A percentile compares a stretch with the other conserved stretches of the same genome.
phyloP scores from a whole-genome alignment of 2,329 filamentous ascomycete genomes.

The Furcasterigmium sp. region DNA sequence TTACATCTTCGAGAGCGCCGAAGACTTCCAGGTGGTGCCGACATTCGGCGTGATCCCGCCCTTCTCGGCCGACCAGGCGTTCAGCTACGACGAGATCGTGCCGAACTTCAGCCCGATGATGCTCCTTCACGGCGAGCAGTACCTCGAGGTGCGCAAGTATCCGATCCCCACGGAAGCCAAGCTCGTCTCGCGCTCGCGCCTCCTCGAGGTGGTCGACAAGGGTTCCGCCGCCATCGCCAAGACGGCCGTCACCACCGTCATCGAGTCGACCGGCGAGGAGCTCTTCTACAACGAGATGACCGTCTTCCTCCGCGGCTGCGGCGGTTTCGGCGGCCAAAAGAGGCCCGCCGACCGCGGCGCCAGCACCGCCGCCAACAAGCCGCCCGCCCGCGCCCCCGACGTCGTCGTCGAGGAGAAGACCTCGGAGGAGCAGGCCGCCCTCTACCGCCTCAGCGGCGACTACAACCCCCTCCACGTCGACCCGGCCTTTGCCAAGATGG shows the following conservation, averaged over 20 bases:
- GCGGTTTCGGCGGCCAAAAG: constrained; percentile 80
- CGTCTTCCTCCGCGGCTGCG: constrained; percentile 86
- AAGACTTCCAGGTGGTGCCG: constrained; percentile 89
- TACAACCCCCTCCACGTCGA: constrained; percentile 97
- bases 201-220: constrained; percentile 96
- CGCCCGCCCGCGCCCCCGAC: constrained; percentile 74
- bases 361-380: constrained; percentile 72
- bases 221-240: constrained; percentile 82
- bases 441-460: constrained; percentile 92
- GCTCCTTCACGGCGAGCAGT: constrained; percentile 98
- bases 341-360: constrained; percentile 75
- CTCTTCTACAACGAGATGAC: constrained; percentile 96
- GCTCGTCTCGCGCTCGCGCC: constrained; percentile 68
- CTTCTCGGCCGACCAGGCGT: constrained; percentile 79
- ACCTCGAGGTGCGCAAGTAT: constrained; percentile 88
- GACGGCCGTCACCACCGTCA: constrained; percentile 73
- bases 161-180: constrained; percentile 82
- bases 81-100: constrained; percentile 74
- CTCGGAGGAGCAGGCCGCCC: constrained; percentile 81
- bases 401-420: constrained; percentile 81
- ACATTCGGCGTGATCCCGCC: constrained; percentile 97
- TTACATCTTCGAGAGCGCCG: constrained; percentile 83
- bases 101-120: constrained; percentile 98
- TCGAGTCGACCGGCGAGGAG: constrained; percentile 80
- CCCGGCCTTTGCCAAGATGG: constrained; percentile 87